Percentiles rank a stretch among this genome's conserved stretches.
Evolutionary conservation across 805 yeast species (phyloP).

Genomic region (Zygosaccharomyces bisporus): DNA sequence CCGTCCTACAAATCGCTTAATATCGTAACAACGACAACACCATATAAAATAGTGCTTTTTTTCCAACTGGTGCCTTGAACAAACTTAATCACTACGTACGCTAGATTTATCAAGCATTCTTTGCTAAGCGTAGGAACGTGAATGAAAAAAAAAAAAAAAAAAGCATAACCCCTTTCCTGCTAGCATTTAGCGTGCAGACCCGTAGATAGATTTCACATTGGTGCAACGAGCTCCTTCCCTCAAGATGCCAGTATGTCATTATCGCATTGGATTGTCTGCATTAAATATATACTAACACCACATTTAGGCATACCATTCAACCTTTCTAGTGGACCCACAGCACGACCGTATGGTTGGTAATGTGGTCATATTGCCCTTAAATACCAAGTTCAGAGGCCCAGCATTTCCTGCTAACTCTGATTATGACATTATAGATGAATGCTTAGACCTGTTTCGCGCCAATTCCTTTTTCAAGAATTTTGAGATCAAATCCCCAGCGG

Average conservation of each 20-base stretch:
- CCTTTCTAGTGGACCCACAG: slow-evolving; percentile 61
- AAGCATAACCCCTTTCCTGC: slow-evolving; percentile 3
- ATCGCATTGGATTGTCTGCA: background rate
- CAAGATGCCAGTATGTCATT: background rate
- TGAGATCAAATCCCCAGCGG: slow-evolving; percentile 94
- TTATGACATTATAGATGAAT: slow-evolving; percentile 91
- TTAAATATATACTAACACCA: slow-evolving; percentile 4
- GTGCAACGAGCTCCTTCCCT: background rate
- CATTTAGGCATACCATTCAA: slow-evolving; percentile 70
- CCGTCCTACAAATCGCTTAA: background rate
- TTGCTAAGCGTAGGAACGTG: background rate
- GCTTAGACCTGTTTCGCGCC: slow-evolving; percentile 87
- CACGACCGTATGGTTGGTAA: slow-evolving; percentile 69
- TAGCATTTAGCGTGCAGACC: too few relatives aligned
- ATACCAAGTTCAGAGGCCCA: slow-evolving; percentile 85
- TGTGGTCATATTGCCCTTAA: slow-evolving; percentile 77
- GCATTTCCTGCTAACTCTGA: slow-evolving; percentile 71
- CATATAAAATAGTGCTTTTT: background rate
- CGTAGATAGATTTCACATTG: too few relatives aligned
- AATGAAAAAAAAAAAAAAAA: slow-evolving; percentile 1
- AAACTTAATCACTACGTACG: slow-evolving; percentile 3
- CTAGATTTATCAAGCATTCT: background rate
- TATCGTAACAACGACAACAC: slow-evolving; percentile 6
- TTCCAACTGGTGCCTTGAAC: slow-evolving; percentile 1
- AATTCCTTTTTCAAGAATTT: slow-evolving; percentile 95